Evolutionary conservation across 139 green algal species (phyloP).

Genomic region (Volvox reticuliferus): DNA sequence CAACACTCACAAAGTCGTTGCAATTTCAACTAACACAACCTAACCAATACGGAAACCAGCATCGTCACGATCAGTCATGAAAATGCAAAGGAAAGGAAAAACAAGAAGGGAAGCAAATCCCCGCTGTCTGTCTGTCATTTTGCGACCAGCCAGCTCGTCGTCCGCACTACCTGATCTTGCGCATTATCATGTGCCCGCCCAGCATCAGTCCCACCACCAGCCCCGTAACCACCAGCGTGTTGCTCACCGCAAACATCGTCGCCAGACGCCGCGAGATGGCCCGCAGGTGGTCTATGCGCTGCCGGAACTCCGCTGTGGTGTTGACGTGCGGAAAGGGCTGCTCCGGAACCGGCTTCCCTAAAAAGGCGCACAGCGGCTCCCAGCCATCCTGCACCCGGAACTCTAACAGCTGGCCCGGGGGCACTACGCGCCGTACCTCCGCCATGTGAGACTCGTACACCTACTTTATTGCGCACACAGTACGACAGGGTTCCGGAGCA

Average conservation of each 20-base stretch:
- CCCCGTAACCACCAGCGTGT: not conserved
- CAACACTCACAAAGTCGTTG: too few species aligned
- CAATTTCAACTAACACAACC: too few species aligned
- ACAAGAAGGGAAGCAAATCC: too few species aligned
- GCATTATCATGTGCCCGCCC: too few species aligned
- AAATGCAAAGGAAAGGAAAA: too few species aligned
- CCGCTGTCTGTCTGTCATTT: too few species aligned
- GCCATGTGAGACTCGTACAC: slow-evolving; percentile 21
- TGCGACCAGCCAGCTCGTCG: too few species aligned
- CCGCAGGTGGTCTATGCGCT: not conserved
- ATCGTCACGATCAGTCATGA: too few species aligned
- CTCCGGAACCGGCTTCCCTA: slow-evolving; percentile 38
- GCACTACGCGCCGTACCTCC: slow-evolving; percentile 19
- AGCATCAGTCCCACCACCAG: not conserved
- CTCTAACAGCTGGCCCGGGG: slow-evolving; percentile 35
- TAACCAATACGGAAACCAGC: too few species aligned
- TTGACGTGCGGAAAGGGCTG: slow-evolving; percentile 52
- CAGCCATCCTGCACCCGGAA: slow-evolving; percentile 29
- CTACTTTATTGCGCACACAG: too few species aligned
- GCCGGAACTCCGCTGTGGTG: slow-evolving; percentile 10
- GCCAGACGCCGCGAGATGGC: not conserved
- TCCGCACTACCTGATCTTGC: too few species aligned
- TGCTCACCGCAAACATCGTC: slow-evolving; percentile 8
- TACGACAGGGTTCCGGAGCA: too few species aligned
- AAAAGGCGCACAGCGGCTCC: slow-evolving; percentile 49